phyloP scores from a whole-genome alignment of 2,329 filamentous ascomycete species.

The Penicillium sp. region DNA sequence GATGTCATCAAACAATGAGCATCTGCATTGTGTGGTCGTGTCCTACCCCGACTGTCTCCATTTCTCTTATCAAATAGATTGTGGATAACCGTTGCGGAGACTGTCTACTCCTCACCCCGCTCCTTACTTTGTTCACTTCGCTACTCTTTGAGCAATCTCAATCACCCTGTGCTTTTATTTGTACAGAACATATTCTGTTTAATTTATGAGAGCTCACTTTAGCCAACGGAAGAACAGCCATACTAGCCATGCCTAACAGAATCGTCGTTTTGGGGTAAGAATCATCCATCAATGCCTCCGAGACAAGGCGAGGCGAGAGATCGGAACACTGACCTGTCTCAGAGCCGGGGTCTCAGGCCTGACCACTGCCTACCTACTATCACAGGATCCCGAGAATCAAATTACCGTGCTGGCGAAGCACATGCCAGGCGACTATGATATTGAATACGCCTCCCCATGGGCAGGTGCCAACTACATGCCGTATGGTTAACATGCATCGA shows the following conservation, averaged over 20 bases:
- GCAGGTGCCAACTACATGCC: constrained; percentile 80
- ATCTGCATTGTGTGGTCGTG: neutral
- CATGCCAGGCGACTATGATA: constrained; percentile 91
- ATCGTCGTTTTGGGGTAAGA: constrained; percentile 48
- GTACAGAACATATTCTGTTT: neutral
- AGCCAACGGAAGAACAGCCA: neutral
- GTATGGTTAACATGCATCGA: constrained; percentile 50
- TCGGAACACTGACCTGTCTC: neutral
- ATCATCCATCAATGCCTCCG: neutral
- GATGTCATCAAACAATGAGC: neutral
- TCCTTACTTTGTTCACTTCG: neutral
- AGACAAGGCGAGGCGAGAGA: constrained; percentile 4
- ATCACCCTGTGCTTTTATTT: neutral
- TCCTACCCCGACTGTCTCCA: constrained; percentile 15
- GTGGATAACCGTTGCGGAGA: constrained; percentile 13
- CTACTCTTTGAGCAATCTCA: constrained; percentile 3
- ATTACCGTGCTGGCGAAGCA: constrained; percentile 81
- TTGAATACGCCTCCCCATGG: constrained; percentile 89
- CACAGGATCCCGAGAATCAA: constrained; percentile 57
- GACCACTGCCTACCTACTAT: constrained; percentile 66
- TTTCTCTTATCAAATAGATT: constrained; percentile 24
- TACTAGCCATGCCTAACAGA: constrained; percentile 39
- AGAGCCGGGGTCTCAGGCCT: constrained; percentile 69
- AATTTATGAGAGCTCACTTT: neutral
- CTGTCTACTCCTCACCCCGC: constrained; percentile 22